Evolutionary conservation across 805 yeast species (phyloP), one percentile per base, ranked within the genome.

Genomic region (Torulaspora indica): DNA sequence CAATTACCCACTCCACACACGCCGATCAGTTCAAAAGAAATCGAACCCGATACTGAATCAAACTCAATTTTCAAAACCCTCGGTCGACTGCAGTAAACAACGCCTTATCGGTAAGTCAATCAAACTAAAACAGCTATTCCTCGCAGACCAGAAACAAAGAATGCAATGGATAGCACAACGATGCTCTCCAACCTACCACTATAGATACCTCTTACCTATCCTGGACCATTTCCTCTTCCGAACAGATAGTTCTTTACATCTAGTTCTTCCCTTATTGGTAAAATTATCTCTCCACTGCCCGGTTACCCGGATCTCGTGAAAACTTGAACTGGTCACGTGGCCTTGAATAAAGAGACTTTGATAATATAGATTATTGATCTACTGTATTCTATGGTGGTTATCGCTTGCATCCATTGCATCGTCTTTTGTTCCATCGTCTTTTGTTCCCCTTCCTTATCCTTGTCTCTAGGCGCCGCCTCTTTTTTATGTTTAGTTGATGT

Each of bases 251-350:
- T 47, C 45, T 42, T 30, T 35, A 40, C 34, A 36, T 43, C 36
- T 28, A 13, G 28, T 39, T 47, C 51, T 47, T 47, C 51, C 51
- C 51, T 47, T 47, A 47, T 43, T 38, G 51, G 51, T 33, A 47
- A 47, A 35, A 5, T 31, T 12, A 12, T 31, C 34, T 6, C 10
- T 14, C 8, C 3, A 4, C 7, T 3, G 34, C 18, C 17, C 5
- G 28, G 22, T 31, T 18, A 31, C 34, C 34, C 34, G 34, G 34
- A 31, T 31, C 22, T 31, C n/a, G 7, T 31, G 34, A 31, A 31
- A 15, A 15, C 15, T 9, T 9, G 1, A 15, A 8, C 2, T 8
- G 22, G 28, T 34, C 37, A 34, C 17, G 37, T 34, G 27, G 5
- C 7, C n/a, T n/a, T n/a, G n/a, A n/a, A n/a, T 23, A 6, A 23